Conservation (phyloP, 2,329 filamentous ascomycete genomes). For the Fusarium abutilonis region DNA sequence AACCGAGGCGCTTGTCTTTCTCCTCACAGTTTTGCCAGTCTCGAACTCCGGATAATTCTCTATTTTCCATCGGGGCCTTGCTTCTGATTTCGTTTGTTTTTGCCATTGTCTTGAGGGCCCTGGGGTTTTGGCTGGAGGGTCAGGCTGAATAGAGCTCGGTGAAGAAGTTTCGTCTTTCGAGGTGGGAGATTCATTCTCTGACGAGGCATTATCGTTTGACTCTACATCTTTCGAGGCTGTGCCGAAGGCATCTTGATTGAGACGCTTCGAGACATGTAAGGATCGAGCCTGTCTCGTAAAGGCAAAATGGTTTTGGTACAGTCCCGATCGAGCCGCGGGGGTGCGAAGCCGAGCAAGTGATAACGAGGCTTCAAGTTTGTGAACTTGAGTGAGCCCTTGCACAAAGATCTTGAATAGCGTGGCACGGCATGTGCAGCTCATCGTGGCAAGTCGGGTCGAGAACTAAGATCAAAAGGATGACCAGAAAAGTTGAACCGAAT, state of each 20-base stretch:
- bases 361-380: constrained; percentile 45
- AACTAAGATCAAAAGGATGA: constrained; percentile 4
- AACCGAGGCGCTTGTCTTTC: neutral
- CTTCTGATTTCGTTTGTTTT: constrained; percentile 5
- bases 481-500: constrained; percentile 41
- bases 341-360: constrained; percentile 33
- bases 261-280: constrained; percentile 36
- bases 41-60: neutral
- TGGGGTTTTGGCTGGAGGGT: constrained; percentile 2
- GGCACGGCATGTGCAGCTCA: constrained; percentile 61
- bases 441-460: constrained; percentile 42
- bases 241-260: constrained; percentile 32
- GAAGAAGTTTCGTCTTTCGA: constrained; percentile 10
- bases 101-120: constrained; percentile 13
- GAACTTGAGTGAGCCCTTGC: constrained; percentile 56
- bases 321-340: constrained; percentile 8
- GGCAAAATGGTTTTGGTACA: constrained; percentile 27
- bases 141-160: neutral
- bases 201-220: neutral
- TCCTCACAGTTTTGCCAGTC: neutral
- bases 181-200: constrained; percentile 4
- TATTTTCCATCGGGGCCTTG: neutral
- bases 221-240: neutral
- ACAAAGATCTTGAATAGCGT: constrained; percentile 60
- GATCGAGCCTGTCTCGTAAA: constrained; percentile 39